Base-by-base conservation (phyloP, 495 filamentous ascomycete species). In the Penicillium cinerascens region DNA sequence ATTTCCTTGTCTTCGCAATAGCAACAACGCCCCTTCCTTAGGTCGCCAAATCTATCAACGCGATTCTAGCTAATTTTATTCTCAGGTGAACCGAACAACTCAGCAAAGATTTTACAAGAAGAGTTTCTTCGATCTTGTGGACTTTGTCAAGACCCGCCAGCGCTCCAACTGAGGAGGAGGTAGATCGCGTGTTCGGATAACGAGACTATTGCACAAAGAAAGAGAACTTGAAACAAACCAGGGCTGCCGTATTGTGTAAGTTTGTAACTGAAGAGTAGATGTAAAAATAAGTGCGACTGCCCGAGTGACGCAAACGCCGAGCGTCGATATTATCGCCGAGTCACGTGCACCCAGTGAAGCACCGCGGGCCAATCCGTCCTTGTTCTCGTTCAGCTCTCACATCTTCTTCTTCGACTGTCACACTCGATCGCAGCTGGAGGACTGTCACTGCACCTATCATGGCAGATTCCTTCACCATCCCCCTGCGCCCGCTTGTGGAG, bases 401-500 rank as follows among this genome's bases (percentile, higher is more conserved):
- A 17, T 2, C 36, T 39, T 8, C 15, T 39, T 39, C 37, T 39
- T 39, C 18, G 16, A 17, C 16, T 17, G 22, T 42, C 16, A 23
- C 25, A 13, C 29, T 46, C 25, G 37, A 47, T 16, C 16, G 37
- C 35, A 33, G 43, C 10, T 18, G 37, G 16, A 26, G 38, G 43
- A n/a, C 10, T 15, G 37, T 10, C 17, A 45, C 39, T 18, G 23
- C 21, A 23, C 15, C 21, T 21, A 59, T 67, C 45, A 74, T 77
- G 70, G 60, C 77, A 3, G 66, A 74, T n/a, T 70, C 70, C 2
- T 72, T 82, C 48, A 78, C 73, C 4, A 79, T 93, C 42, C 83
- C 87, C 8, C 72, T 95, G 7, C 82, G 83, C 53, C 79, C 86
- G 4, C 81, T 77, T 61, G 74, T 80, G 2, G 73, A 78, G 22